These are phyloP conservation scores for Trametes maxima DNA, from an alignment of 768 basidiomycete genomes.

Conservation along the genomic window DNA sequence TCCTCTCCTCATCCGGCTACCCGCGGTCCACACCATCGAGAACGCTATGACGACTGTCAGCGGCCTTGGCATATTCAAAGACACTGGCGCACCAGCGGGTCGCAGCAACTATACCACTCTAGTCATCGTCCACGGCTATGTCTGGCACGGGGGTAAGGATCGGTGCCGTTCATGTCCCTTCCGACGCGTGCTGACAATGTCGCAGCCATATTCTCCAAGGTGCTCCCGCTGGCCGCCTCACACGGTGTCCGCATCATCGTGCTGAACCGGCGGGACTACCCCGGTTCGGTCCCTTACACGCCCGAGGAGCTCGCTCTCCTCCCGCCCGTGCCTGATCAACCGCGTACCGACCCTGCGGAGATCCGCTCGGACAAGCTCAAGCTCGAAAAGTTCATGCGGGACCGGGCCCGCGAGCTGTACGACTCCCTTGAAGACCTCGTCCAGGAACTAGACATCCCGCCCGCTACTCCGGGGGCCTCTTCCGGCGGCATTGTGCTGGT, in stretches of 20 bases:
- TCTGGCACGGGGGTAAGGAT: constrained; percentile 7
- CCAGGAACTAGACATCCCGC: constrained; percentile 1
- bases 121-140: constrained; percentile 6
- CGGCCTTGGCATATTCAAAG: not conserved
- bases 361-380: constrained; percentile 5
- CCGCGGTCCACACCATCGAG: not conserved
- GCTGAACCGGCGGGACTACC: constrained; percentile 28
- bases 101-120: not conserved
- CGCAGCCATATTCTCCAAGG: constrained; percentile 2
- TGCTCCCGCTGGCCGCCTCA: constrained; percentile 19
- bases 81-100: not conserved
- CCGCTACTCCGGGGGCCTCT: not conserved
- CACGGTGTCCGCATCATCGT: constrained; percentile 22
- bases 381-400: constrained; percentile 9
- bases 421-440: constrained; percentile 5
- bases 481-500: constrained; percentile 11
- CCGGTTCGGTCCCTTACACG: constrained; percentile 21
- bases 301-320: constrained; percentile 15
- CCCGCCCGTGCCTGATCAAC: not conserved
- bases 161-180: not conserved
- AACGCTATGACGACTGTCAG: not conserved
- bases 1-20: not conserved
- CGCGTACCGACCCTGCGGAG: not conserved
- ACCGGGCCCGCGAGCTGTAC: constrained; percentile 13
- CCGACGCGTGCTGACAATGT: not conserved